A percentile compares a stretch with the other conserved stretches of the same genome.
These are phyloP conservation scores for Scheffersomyces spartinae DNA, from an alignment of 805 yeast genomes.

Conservation along the genomic window DNA sequence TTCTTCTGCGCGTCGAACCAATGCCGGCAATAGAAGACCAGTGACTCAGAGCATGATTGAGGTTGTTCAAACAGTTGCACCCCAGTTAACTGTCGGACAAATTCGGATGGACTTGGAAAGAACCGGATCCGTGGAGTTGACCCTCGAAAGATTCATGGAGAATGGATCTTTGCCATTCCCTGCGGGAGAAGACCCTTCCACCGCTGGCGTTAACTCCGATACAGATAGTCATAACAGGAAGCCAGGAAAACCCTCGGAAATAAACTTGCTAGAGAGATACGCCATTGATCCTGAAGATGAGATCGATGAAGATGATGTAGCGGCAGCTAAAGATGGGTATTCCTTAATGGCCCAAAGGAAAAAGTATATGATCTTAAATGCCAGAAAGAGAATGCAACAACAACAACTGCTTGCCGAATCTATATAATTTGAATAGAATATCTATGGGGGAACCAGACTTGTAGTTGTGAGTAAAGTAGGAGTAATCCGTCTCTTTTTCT, in stretches of 20 bases:
- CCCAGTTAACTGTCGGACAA: conserved; percentile 55
- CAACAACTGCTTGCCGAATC: conserved; percentile 1
- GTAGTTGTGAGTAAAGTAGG: conserved; percentile 22
- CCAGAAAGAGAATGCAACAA: conserved; percentile 36
- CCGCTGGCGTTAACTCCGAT: conserved; percentile 1
- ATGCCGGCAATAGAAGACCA: conserved; percentile 35
- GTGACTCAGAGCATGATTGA: conserved; percentile 71
- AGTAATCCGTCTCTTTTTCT: conserved; percentile 22
- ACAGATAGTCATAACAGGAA: conserved; percentile 4
- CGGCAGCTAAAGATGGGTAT: conserved; percentile 11
- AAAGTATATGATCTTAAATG: conserved; percentile 30
- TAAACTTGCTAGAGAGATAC: conserved; percentile 30
- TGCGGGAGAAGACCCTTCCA: conserved; percentile 17
- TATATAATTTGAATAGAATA: neutral
- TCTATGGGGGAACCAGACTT: no score
- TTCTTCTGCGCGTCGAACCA: no score
- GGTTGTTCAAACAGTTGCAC: conserved; percentile 75
- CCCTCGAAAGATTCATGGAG: conserved; percentile 61
- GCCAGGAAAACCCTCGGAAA: conserved; percentile 13
- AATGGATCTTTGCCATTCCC: conserved; percentile 52
- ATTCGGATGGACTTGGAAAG: conserved; percentile 62
- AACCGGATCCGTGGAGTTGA: conserved; percentile 71
- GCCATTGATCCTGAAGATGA: conserved; percentile 18
- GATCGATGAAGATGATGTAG: conserved; percentile 15
- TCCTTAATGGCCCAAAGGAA: conserved; percentile 16